Evolutionary conservation across 768 basidiomycete genomes (phyloP), one percentile per base, ranked within the genome.

Genomic region (Glaciozyma antarctica): DNA sequence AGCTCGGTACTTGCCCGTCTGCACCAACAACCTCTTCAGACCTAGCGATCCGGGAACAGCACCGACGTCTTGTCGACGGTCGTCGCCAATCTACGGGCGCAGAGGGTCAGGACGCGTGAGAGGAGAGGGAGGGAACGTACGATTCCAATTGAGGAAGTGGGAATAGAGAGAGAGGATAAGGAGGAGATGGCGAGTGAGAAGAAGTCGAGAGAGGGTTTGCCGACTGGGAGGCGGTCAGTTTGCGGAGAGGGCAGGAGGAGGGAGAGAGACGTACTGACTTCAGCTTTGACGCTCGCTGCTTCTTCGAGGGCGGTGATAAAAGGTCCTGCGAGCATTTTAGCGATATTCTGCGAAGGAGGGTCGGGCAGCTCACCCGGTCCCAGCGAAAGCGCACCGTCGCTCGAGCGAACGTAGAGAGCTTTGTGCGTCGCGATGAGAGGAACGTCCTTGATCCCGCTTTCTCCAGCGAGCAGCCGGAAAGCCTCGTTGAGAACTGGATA

Each of bases 1-100:
- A 5, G 76, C 24, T 3, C 86, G 79, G 72, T 86, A 87, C 71
- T 87, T 88, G 16, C 87, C 86, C 8, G 86, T 85, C 72, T 79
- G 80, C 28, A 86, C 86, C 84, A 88, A 77, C 12, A 85, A 80
- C 43, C 86, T 75, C 81, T 81, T 82, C 49, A 88, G 74, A 2
- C 83, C 82, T 0, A 87, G 78, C 60, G 84, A 83, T 2, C 80
- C 61, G 6, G 85, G 84, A 1, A 85, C 86, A 5, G 78, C 81
- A 1, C 85, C 85, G 22, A 87, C 79, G 75, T 88, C 87, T 41
- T 82, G 81, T 51, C 79, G 78, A 2, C 83, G 76, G 70, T 88
- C 87, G 74, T 88, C 87, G 10, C 86, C 86, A 38, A 87, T 80
- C 58, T 87, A 78, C 0, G 80, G 83, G 30, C 82, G 55, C 10